Percentiles rank a stretch among this genome's conserved stretches.
Evolutionary conservation across 2,329 filamentous ascomycete species (phyloP).

Genomic region (Aspergillus eucalypticola): DNA sequence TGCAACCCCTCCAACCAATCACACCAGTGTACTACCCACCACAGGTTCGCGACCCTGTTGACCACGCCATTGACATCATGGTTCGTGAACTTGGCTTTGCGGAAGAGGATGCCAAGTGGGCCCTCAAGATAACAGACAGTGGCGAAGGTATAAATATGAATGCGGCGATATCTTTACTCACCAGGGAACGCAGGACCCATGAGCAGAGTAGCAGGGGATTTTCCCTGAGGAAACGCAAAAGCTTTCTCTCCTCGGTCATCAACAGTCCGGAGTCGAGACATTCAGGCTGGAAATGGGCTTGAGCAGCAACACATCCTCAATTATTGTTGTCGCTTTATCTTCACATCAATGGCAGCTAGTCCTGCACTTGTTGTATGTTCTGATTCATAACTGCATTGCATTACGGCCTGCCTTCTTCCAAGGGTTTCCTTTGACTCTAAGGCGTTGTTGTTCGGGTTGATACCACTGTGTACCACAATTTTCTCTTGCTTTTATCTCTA

Average conservation of each 20-base stretch:
- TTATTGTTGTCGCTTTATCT: not conserved
- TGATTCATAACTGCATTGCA: not conserved
- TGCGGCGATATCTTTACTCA: constrained; percentile 57
- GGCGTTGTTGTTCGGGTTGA: not conserved
- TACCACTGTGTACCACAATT: not conserved
- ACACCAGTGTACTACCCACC: constrained; percentile 8
- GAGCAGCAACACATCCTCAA: constrained; percentile 5
- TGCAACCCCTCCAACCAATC: not conserved
- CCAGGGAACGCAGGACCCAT: constrained; percentile 41
- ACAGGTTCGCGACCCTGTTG: constrained; percentile 54
- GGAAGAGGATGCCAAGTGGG: constrained; percentile 56
- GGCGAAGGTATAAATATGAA: constrained; percentile 61
- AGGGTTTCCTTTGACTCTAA: not conserved
- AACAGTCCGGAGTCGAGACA: constrained; percentile 27
- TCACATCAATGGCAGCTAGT: not conserved
- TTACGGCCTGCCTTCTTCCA: not conserved
- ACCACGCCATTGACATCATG: constrained; percentile 58
- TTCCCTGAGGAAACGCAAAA: constrained; percentile 19
- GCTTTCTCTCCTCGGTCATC: constrained; percentile 28
- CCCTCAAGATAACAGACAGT: constrained; percentile 60
- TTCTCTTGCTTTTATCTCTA: not conserved
- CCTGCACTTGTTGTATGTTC: not conserved
- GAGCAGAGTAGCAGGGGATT: constrained; percentile 22
- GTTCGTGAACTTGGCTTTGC: constrained; percentile 61
- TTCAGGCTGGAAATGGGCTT: constrained; percentile 45